A percentile compares a stretch with the other conserved stretches of the same genome.
phyloP scores from a whole-genome alignment of 1,284 basidiomycete species.

The Sporisorium graminicola region DNA sequence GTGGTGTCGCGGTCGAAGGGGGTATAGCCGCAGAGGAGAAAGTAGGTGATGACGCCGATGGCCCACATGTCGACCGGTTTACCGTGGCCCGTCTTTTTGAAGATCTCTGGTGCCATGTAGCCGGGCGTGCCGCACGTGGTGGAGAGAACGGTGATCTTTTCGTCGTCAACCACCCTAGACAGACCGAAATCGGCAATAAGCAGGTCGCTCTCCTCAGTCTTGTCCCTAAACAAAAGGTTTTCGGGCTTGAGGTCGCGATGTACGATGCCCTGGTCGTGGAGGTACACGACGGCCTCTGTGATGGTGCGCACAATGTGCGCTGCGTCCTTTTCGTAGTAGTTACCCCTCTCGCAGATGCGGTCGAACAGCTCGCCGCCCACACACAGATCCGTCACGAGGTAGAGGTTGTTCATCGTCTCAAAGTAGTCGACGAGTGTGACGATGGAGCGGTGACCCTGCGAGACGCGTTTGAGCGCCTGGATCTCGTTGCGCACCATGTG shows the following conservation, averaged over 20 bases:
- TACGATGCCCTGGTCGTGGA: slow-evolving; percentile 94
- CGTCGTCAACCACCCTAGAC: slow-evolving; percentile 85
- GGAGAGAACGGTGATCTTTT: slow-evolving; percentile 86
- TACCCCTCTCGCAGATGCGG: slow-evolving; percentile 96
- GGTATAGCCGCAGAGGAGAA: slow-evolving; percentile 68
- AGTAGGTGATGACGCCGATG: slow-evolving; percentile 69
- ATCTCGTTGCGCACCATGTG: slow-evolving; percentile 92
- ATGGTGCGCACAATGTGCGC: slow-evolving; percentile 89
- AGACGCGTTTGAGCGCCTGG: slow-evolving; percentile 91
- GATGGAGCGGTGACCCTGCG: slow-evolving; percentile 84
- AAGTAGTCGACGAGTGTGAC: slow-evolving; percentile 90
- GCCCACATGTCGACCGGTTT: slow-evolving; percentile 91
- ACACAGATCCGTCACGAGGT: slow-evolving; percentile 93
- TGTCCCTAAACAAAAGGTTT: slow-evolving; percentile 92
- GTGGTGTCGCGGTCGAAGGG: slow-evolving; percentile 68
- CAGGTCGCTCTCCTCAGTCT: slow-evolving; percentile 90
- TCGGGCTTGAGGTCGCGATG: slow-evolving; percentile 98
- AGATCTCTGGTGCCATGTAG: slow-evolving; percentile 99
- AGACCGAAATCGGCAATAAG: slow-evolving; percentile 98
- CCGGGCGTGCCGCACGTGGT: slow-evolving; percentile 94
- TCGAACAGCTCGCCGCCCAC: slow-evolving; percentile 98
- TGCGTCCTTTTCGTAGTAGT: slow-evolving; percentile 97
- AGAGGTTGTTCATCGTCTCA: slow-evolving; percentile 90
- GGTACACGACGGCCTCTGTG: slow-evolving; percentile 87
- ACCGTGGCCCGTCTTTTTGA: slow-evolving; percentile 90